phyloP scores from a whole-genome alignment of 2,329 filamentous ascomycete genomes.

The Beauveria australis region DNA sequence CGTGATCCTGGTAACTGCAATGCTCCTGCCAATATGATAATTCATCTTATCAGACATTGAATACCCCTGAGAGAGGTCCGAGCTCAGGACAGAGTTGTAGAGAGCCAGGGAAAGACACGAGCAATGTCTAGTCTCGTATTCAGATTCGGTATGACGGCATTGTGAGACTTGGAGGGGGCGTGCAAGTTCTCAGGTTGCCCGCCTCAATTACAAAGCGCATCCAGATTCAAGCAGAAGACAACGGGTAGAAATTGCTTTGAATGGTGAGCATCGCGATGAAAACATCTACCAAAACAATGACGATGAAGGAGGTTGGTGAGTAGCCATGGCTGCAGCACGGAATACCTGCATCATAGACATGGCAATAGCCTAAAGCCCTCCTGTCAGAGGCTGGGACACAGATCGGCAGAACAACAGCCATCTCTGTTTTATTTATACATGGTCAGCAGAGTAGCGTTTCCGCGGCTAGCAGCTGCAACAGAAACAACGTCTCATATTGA shows the following conservation, averaged over 20 bases:
- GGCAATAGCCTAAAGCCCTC: not conserved
- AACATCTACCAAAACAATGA: too few relatives aligned
- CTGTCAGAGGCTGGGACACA: not conserved
- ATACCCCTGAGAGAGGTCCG: not conserved
- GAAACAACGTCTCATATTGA: not conserved
- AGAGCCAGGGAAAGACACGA: not conserved
- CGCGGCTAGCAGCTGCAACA: not conserved
- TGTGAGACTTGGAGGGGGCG: too few relatives aligned
- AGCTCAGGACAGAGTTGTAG: too few relatives aligned
- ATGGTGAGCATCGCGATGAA: too few relatives aligned
- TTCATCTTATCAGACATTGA: not conserved
- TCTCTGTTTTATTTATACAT: not conserved
- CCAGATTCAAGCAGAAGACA: too few relatives aligned
- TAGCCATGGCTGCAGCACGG: too few relatives aligned
- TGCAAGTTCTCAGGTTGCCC: too few relatives aligned
- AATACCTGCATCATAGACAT: not conserved
- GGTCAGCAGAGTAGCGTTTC: not conserved
- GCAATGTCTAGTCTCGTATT: not conserved
- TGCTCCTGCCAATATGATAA: too few relatives aligned
- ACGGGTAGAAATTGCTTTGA: too few relatives aligned
- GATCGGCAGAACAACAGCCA: not conserved
- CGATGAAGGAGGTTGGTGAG: too few relatives aligned
- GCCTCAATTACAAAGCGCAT: too few relatives aligned
- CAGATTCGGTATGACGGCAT: not conserved
- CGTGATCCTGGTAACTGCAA: too few relatives aligned